Evolutionary conservation across 2,329 filamentous ascomycete species (phyloP).

Genomic region (Clonostachys chloroleuca): DNA sequence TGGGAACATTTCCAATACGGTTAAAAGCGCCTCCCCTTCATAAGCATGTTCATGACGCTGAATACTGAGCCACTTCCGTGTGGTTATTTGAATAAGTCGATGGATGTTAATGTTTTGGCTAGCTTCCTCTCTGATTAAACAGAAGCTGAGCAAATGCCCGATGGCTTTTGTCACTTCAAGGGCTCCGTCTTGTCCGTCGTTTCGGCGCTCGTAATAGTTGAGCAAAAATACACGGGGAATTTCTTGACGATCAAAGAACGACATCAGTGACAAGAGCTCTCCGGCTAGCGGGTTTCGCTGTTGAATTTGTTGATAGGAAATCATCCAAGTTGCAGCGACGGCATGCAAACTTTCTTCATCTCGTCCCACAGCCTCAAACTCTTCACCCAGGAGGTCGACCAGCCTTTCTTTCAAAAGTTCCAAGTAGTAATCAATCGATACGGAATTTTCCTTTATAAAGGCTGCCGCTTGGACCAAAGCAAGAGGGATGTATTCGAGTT

Average conservation of each 20-base stretch:
- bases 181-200: neutral
- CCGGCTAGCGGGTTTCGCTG: slow-evolving; percentile 12
- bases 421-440: slow-evolving; percentile 16
- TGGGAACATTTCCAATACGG: no score
- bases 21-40: no score
- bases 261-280: slow-evolving; percentile 21
- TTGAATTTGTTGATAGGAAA: slow-evolving; percentile 25
- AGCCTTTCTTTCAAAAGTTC: slow-evolving; percentile 13
- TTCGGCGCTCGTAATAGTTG: neutral
- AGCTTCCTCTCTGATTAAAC: slow-evolving; percentile 11
- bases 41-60: no score
- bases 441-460: slow-evolving; percentile 22
- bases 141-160: slow-evolving; percentile 16
- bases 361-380: slow-evolving; percentile 20
- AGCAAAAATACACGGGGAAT: slow-evolving; percentile 16
- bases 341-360: slow-evolving; percentile 15
- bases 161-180: slow-evolving; percentile 8
- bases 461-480: slow-evolving; percentile 26
- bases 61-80: slow-evolving; percentile 18
- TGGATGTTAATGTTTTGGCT: slow-evolving; percentile 16
- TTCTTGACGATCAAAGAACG: slow-evolving; percentile 17
- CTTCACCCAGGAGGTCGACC: slow-evolving; percentile 15
- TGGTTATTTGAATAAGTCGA: slow-evolving; percentile 23
- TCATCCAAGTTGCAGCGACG: slow-evolving; percentile 22
- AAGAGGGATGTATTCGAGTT: slow-evolving; percentile 22